A percentile compares a stretch with the other conserved stretches of the same genome.
Evolutionary conservation across 1,284 basidiomycete genomes (phyloP).

Genomic region (Rhodofomes roseus): DNA sequence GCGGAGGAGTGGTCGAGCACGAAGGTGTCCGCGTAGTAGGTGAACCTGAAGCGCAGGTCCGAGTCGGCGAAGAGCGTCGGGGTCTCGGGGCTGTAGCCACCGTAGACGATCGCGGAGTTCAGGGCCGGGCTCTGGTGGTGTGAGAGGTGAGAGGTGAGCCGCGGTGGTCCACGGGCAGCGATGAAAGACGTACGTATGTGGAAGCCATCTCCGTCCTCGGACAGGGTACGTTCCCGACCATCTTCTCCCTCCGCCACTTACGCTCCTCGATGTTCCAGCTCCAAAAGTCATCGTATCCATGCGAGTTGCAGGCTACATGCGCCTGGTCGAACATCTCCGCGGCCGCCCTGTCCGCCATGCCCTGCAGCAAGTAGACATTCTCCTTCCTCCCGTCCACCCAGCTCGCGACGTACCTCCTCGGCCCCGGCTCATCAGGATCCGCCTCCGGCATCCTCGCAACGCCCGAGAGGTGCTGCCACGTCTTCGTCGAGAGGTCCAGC

Average conservation of each 20-base stretch:
- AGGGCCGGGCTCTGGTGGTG: constrained; percentile 35
- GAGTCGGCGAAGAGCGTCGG: constrained; percentile 18
- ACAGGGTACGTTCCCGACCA: constrained; percentile 35
- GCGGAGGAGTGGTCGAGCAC: constrained; percentile 25
- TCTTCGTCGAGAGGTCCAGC: constrained; percentile 20
- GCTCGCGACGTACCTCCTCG: constrained; percentile 27
- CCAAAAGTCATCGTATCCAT: constrained; percentile 39
- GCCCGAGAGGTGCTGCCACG: constrained; percentile 22
- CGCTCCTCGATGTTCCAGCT: constrained; percentile 32
- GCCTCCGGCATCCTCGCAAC: constrained; percentile 4
- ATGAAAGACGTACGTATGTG: constrained; percentile 29
- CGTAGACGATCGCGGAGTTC: constrained; percentile 35
- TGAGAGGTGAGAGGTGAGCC: background rate
- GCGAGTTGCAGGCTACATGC: constrained; percentile 23
- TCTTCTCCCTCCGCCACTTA: constrained; percentile 34
- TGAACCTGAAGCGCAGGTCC: constrained; percentile 25
- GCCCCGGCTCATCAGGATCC: constrained; percentile 22
- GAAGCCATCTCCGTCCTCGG: constrained; percentile 35
- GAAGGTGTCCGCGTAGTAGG: constrained; percentile 36
- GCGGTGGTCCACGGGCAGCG: background rate
- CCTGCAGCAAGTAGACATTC: constrained; percentile 34
- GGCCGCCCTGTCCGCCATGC: constrained; percentile 31
- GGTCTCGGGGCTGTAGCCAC: constrained; percentile 36
- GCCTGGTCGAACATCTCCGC: constrained; percentile 20
- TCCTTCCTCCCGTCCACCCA: constrained; percentile 28